These are phyloP conservation scores for Ophiognomonia clavigignenti-juglandacearum DNA, from an alignment of 2,329 filamentous ascomycete genomes.

Conservation along the genomic window DNA sequence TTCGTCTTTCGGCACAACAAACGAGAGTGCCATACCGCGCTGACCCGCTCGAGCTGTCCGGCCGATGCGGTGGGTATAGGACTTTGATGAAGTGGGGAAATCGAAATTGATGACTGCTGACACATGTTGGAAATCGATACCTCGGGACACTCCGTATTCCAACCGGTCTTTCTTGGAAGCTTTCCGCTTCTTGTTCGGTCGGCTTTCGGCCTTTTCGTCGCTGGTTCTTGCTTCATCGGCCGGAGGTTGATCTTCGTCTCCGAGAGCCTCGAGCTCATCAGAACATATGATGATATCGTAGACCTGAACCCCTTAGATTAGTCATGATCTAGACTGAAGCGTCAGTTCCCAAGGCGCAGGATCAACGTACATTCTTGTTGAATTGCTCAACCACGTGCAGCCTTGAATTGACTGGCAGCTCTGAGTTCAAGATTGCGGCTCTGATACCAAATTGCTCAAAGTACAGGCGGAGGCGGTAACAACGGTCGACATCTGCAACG, in stretches of 20 bases:
- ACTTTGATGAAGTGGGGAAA: constrained; percentile 79
- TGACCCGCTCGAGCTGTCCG: constrained; percentile 88
- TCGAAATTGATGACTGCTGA: constrained; percentile 96
- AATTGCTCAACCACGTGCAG: constrained; percentile 97
- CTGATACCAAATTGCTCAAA: constrained; percentile 96
- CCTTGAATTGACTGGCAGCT: constrained; percentile 86
- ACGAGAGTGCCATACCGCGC: constrained; percentile 91
- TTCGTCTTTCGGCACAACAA: constrained; percentile 76
- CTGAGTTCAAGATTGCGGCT: constrained; percentile 89
- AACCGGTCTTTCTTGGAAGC: constrained; percentile 60
- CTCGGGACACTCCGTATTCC: constrained; percentile 92
- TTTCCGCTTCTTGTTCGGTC: constrained; percentile 64
- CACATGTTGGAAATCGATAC: constrained; percentile 96
- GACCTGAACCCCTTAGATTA: constrained; percentile 6
- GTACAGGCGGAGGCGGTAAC: constrained; percentile 89
- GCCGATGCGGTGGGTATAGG: constrained; percentile 95
- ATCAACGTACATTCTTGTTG: constrained; percentile 68
- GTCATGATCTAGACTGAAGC: neutral
- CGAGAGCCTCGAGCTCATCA: constrained; percentile 83
- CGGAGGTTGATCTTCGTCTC: constrained; percentile 48
- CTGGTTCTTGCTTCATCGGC: constrained; percentile 19
- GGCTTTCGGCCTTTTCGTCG: constrained; percentile 20
- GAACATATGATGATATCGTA: constrained; percentile 98
- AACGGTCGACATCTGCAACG: constrained; percentile 79
- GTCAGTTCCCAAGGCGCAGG: too few species aligned